These are phyloP conservation scores for Phialocephala subalpina DNA, from an alignment of 2,329 filamentous ascomycete genomes.

Conservation along the genomic window DNA sequence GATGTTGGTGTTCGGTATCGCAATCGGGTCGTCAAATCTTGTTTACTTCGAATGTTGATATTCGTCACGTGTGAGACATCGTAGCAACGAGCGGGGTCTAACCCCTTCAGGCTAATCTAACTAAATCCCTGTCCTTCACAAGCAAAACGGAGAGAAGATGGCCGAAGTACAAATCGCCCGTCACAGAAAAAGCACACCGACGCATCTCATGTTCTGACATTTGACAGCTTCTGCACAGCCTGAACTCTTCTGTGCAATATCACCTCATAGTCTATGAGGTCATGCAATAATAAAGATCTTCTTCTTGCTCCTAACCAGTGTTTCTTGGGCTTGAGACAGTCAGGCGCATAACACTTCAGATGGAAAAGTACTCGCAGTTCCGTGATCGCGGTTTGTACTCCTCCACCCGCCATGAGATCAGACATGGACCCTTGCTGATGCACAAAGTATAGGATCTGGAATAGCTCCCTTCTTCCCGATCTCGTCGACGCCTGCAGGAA, in stretches of 20 bases:
- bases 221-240: not conserved
- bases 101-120: not conserved
- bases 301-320: not conserved
- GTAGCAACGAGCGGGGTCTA: not conserved
- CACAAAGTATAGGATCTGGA: slow-evolving; percentile 74
- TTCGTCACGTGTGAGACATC: slow-evolving; percentile 1
- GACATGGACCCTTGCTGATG: slow-evolving; percentile 34
- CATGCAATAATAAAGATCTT: slow-evolving; percentile 22
- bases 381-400: slow-evolving; percentile 69
- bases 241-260: not conserved
- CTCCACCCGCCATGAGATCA: slow-evolving; percentile 12
- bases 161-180: slow-evolving; percentile 3
- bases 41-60: slow-evolving; percentile 1
- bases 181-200: not conserved
- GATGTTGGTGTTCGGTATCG: not conserved
- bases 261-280: slow-evolving; percentile 2
- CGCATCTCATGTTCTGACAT: slow-evolving; percentile 6
- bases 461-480: slow-evolving; percentile 95
- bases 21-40: not conserved
- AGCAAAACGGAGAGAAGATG: slow-evolving; percentile 9
- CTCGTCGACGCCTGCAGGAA: slow-evolving; percentile 66
- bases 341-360: slow-evolving; percentile 43
- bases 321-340: slow-evolving; percentile 2
- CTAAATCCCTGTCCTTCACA: not conserved
- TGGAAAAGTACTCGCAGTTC: slow-evolving; percentile 82